Conservation (phyloP, 805 yeast species). For the Yarrowia sp. region DNA sequence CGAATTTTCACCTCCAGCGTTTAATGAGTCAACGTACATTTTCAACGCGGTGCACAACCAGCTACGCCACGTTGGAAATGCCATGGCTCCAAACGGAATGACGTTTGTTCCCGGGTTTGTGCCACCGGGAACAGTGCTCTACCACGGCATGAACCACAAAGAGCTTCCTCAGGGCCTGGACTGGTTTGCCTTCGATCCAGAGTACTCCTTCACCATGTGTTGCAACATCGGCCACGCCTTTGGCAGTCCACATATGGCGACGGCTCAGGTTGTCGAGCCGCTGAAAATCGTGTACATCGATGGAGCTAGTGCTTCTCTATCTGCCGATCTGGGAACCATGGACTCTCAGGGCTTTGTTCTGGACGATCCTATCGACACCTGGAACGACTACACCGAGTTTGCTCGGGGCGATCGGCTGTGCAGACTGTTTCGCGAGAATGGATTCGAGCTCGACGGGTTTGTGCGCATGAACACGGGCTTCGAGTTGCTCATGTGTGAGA, state of each 20-base stretch:
- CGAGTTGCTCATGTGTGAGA: slow-evolving; percentile 59
- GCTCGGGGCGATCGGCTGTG: slow-evolving; percentile 9
- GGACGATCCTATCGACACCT: background rate
- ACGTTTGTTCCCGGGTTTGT: slow-evolving; percentile 58
- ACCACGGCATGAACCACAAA: slow-evolving; percentile 33
- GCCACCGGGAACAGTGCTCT: slow-evolving; percentile 40
- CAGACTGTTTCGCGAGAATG: background rate
- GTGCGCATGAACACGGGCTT: slow-evolving; percentile 59
- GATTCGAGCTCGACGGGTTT: slow-evolving; percentile 53
- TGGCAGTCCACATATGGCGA: background rate
- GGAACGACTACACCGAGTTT: slow-evolving; percentile 12
- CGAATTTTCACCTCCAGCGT: slow-evolving; percentile 7
- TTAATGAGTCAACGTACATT: slow-evolving; percentile 22
- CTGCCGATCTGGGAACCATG: slow-evolving; percentile 33
- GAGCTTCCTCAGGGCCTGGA: slow-evolving; percentile 49
- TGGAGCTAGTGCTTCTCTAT: slow-evolving; percentile 5
- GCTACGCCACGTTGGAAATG: slow-evolving; percentile 20
- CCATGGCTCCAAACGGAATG: slow-evolving; percentile 36
- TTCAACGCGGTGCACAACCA: slow-evolving; percentile 25
- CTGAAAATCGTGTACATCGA: background rate
- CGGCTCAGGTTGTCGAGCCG: background rate
- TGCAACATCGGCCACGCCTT: slow-evolving; percentile 10
- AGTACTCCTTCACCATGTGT: slow-evolving; percentile 47
- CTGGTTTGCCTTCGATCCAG: slow-evolving; percentile 65
- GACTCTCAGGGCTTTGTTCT: slow-evolving; percentile 11